Percentiles rank a stretch among this genome's conserved stretches.
Evolutionary conservation across 768 basidiomycete species (phyloP).

Genomic region (Ramaria sp.): DNA sequence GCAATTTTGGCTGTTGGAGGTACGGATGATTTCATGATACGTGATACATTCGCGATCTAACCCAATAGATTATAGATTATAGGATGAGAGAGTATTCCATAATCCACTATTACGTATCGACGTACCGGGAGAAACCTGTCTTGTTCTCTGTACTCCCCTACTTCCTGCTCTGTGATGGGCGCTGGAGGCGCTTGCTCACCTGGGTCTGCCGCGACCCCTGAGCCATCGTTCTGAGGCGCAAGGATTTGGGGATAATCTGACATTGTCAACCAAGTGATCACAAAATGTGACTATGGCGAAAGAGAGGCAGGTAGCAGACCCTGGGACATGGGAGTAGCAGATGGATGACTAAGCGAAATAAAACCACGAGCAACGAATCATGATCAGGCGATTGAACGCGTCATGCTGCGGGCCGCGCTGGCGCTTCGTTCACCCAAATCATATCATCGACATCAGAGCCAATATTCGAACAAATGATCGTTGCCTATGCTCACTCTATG

Average conservation of each 20-base stretch:
- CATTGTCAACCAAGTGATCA: neutral
- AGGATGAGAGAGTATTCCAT: neutral
- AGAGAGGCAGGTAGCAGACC: neutral
- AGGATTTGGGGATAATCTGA: slow-evolving; percentile 14
- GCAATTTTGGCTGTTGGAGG: slow-evolving; percentile 90
- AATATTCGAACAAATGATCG: neutral
- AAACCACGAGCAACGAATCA: slow-evolving; percentile 9
- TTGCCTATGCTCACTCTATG: neutral
- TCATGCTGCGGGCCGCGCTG: neutral
- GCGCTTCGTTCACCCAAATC: neutral
- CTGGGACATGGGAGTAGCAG: slow-evolving; percentile 7
- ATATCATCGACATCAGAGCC: neutral
- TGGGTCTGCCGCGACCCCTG: slow-evolving; percentile 19
- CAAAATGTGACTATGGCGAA: neutral
- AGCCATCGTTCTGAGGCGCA: slow-evolving; percentile 32
- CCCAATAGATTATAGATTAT: neutral
- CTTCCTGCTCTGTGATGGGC: slow-evolving; percentile 84
- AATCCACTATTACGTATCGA: neutral
- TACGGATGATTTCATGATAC: slow-evolving; percentile 92
- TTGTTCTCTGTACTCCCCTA: slow-evolving; percentile 91
- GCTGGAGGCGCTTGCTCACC: slow-evolving; percentile 36
- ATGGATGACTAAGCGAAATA: neutral
- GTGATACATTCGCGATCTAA: slow-evolving; percentile 95
- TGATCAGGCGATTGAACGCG: slow-evolving; percentile 9
- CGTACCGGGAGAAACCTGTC: slow-evolving; percentile 87